These are phyloP conservation scores for Apophysomyces ossiformis DNA, from an alignment of 371 early-diverging fungal genomes.

Conservation along the genomic window DNA sequence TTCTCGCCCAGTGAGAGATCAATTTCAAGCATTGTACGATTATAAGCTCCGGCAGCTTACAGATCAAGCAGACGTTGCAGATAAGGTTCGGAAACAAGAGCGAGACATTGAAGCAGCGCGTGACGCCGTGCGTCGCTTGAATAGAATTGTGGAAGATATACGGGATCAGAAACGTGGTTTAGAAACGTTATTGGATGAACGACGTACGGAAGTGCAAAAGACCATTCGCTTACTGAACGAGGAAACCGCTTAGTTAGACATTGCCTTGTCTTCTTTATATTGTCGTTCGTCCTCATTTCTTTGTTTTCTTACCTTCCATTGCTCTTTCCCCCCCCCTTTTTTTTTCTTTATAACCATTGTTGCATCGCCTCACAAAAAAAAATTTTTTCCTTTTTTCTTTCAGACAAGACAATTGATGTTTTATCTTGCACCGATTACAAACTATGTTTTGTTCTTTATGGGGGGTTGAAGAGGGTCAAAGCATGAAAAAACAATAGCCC, in stretches of 20 bases:
- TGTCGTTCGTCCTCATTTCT: background rate
- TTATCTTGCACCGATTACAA: too few species aligned
- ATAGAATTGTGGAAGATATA: constrained; percentile 52
- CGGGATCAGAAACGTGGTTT: constrained; percentile 51
- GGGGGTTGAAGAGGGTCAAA: too few species aligned
- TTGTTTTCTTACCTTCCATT: background rate
- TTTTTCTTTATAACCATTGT: background rate
- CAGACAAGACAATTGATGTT: too few species aligned
- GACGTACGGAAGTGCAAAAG: constrained; percentile 36
- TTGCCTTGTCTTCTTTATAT: background rate
- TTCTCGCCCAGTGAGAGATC: constrained; percentile 48
- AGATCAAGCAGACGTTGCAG: constrained; percentile 51
- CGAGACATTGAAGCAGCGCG: constrained; percentile 59
- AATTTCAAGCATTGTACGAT: constrained; percentile 56
- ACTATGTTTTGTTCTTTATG: too few species aligned
- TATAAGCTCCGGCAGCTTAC: constrained; percentile 55
- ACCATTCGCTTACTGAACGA: constrained; percentile 27
- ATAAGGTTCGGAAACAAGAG: constrained; percentile 51
- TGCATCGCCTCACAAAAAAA: too few species aligned
- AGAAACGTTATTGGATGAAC: constrained; percentile 38
- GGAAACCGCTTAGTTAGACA: constrained; percentile 15
- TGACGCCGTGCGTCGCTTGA: constrained; percentile 49
- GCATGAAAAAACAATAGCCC: too few species aligned
- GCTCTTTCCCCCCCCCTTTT: background rate
- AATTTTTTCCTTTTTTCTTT: too few species aligned